Evolutionary conservation across 768 basidiomycete species (phyloP), one percentile per base, ranked within the genome.

Genomic region (Pleurotus eryngii): DNA sequence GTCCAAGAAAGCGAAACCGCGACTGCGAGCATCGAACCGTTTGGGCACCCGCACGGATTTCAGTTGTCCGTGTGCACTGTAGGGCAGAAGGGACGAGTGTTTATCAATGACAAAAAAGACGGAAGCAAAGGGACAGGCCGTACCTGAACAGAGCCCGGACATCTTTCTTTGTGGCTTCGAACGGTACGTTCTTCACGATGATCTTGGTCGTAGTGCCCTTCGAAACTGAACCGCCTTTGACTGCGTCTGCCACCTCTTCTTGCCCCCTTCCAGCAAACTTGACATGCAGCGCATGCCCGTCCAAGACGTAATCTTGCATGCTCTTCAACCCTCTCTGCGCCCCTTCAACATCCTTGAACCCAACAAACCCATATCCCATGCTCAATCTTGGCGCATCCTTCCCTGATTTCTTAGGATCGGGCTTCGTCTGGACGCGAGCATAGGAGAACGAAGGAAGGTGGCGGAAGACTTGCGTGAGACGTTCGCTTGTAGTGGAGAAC

Each of bases 141-240:
- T 61, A 95, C 93, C 89, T 81, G 70, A 98, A 97, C 37, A 98
- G 71, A 60, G 91, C 89, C 55, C 90, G 79, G 22, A 99, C 80
- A 63, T 99, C 97, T 74, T 90, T 94, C 77, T 90, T 92, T 43
- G 89, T 89, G 46, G 89, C 92, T 71, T 99, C 97, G 75, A 99
- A 99, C 40, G 97, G 95, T 55, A 98, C 81, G 65, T 99, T 99
- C 84, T 98, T 98, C 63, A 98, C 93, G 50, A 98, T 85, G 81
- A 98, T 87, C 84, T 98, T 98, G 15, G 50, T 53, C 60, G 90
- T 89, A 58, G 80, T 80, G 49, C 80, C 83, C 74, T 82, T 86
- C 27, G 74, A 70, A 7, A 61, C 73, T 22, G 66, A 71, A 56
- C 69, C 76, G 30, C 66, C 75, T 14, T 64, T 68, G 45, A 72